phyloP scores from a whole-genome alignment of 2,329 filamentous ascomycete genomes.

The Cryoendolithus antarcticus region DNA sequence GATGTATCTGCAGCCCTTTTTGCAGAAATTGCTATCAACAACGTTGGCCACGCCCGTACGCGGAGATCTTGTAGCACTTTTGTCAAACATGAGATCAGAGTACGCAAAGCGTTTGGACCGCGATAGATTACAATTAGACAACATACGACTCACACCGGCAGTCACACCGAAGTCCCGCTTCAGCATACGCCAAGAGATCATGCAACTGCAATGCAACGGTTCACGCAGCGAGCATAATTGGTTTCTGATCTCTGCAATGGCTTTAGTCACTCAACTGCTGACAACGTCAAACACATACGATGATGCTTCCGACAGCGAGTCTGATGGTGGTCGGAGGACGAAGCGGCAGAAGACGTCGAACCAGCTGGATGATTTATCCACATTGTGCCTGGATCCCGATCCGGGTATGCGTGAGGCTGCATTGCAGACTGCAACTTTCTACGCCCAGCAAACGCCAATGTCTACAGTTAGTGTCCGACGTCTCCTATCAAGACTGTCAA shows the following conservation, averaged over 20 bases:
- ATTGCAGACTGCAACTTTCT: conserved; percentile 43
- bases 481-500: conserved; percentile 7
- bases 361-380: conserved; percentile 27
- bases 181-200: conserved; percentile 2
- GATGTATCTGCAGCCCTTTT: conserved; percentile 42
- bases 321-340: conserved; percentile 5
- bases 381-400: conserved; percentile 26
- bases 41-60: conserved; percentile 10
- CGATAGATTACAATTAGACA: conserved; percentile 64
- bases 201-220: conserved; percentile 20
- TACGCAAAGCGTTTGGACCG: conserved; percentile 61
- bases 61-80: conserved; percentile 47
- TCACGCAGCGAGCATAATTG: conserved; percentile 21
- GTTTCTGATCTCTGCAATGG: conserved; percentile 15
- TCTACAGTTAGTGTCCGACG: conserved; percentile 7
- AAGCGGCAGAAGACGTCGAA: conserved; percentile 27
- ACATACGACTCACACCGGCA: conserved; percentile 41
- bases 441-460: conserved; percentile 26
- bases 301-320: conserved; percentile 5
- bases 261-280: conserved; percentile 1
- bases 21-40: conserved; percentile 22
- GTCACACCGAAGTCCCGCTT: not conserved
- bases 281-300: not conserved
- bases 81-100: conserved; percentile 62
- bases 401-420: conserved; percentile 25